Evolutionary conservation across 1,284 basidiomycete species (phyloP).

Genomic region (Papiliotrema laurentii): DNA sequence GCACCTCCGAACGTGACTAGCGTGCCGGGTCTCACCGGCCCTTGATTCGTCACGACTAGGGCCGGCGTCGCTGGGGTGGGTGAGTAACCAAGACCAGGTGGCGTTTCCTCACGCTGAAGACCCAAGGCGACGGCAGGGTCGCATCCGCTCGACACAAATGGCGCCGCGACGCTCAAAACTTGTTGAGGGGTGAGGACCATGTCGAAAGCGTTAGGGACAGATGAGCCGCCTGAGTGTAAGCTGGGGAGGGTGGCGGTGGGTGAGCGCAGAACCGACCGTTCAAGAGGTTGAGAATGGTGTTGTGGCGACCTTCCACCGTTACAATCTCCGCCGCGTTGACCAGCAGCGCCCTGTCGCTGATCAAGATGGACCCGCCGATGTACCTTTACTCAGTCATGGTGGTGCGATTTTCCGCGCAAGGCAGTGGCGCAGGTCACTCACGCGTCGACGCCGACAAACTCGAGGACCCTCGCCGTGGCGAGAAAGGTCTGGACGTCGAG

Average conservation of each 20-base stretch:
- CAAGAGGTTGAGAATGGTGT: conserved; percentile 67
- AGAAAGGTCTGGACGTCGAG: conserved; percentile 65
- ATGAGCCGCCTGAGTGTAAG: conserved; percentile 46
- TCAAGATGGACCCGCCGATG: conserved; percentile 64
- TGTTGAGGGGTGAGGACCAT: conserved; percentile 63
- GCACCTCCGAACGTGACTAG: conserved; percentile 59
- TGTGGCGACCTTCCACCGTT: conserved; percentile 64
- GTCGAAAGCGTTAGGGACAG: conserved; percentile 67
- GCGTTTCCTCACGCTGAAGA: conserved; percentile 52
- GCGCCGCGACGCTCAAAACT: conserved; percentile 66
- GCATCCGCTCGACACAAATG: conserved; percentile 66
- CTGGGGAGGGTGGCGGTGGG: neutral
- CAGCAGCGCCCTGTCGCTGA: conserved; percentile 61
- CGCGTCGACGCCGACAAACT: conserved; percentile 67
- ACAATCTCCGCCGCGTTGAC: conserved; percentile 65
- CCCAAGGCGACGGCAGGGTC: conserved; percentile 51
- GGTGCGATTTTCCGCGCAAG: too few species aligned
- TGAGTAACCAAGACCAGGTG: neutral
- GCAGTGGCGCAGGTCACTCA: conserved; percentile 4
- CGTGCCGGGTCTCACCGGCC: conserved; percentile 56
- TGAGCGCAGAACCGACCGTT: conserved; percentile 39
- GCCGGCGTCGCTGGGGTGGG: conserved; percentile 56
- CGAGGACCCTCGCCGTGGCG: conserved; percentile 65
- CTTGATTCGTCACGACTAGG: conserved; percentile 62
- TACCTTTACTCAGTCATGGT: conserved; percentile 47